A percentile compares a stretch with the other conserved stretches of the same genome.
Evolutionary conservation across 257 asterid species (phyloP).

Genomic region (Penstemon davidsonii): DNA sequence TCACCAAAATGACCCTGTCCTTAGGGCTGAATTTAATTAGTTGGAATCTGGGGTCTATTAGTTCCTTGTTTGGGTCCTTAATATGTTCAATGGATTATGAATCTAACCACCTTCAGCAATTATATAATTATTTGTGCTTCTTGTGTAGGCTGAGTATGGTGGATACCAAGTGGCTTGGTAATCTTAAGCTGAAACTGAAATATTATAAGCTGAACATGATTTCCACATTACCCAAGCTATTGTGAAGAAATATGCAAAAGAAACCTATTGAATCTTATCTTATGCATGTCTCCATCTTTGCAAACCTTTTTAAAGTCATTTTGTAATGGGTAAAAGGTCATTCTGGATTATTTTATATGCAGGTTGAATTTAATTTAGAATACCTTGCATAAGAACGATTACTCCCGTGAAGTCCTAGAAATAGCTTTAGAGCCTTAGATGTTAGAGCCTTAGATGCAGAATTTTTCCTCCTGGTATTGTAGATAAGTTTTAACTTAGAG

Average conservation of each 20-base stretch:
- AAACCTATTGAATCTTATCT: neutral
- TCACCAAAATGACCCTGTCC: neutral
- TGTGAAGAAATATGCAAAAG: neutral
- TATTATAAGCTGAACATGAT: too few relatives aligned
- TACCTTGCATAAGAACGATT: too few relatives aligned
- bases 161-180: neutral
- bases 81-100: neutral
- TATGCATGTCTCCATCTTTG: too few relatives aligned
- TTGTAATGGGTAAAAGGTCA: too few relatives aligned
- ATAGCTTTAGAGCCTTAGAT: neutral
- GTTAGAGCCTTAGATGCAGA: neutral
- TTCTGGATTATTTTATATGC: too few relatives aligned
- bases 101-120: neutral
- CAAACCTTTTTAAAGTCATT: too few relatives aligned
- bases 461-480: slow-evolving; percentile 1
- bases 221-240: neutral
- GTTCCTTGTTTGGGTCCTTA: neutral
- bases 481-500: slow-evolving; percentile 2
- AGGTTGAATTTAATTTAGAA: too few relatives aligned
- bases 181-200: too few relatives aligned
- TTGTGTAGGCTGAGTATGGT: neutral
- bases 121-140: neutral
- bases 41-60: slow-evolving; percentile 14
- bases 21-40: slow-evolving; percentile 6
- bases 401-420: neutral